These are phyloP conservation scores for Cytidiella melzeri DNA, from an alignment of 768 basidiomycete species.

Conservation along the genomic window DNA sequence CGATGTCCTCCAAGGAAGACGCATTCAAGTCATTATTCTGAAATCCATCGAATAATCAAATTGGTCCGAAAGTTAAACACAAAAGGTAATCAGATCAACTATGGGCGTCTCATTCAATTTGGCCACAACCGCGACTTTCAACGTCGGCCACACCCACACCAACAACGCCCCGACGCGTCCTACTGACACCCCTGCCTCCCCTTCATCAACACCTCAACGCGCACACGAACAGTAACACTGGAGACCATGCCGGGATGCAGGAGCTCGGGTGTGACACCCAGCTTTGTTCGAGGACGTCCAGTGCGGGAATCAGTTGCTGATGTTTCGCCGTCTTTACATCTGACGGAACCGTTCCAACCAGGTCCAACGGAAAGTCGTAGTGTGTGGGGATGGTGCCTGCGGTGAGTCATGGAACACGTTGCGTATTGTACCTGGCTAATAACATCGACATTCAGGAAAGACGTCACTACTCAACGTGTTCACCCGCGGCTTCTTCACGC, in stretches of 20 bases:
- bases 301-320: conserved; percentile 30
- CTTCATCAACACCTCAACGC: background rate
- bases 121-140: background rate
- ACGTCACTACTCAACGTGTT: conserved; percentile 85
- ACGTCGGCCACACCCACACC: background rate
- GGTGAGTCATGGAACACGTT: conserved; percentile 41
- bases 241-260: conserved; percentile 51
- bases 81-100: too few species aligned
- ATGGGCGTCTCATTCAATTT: background rate
- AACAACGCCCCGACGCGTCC: background rate
- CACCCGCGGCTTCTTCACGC: conserved; percentile 88
- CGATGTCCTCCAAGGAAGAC: too few species aligned
- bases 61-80: too few species aligned
- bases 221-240: background rate
- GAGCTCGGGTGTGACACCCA: conserved; percentile 37
- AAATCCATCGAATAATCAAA: too few species aligned
- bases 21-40: too few species aligned
- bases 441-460: conserved; percentile 45
- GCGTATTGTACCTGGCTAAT: background rate
- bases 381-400: conserved; percentile 96
- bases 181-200: background rate
- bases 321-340: background rate
- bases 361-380: conserved; percentile 55
- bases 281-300: conserved; percentile 53
- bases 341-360: background rate